Conservation (phyloP, 371 early-diverging fungal species). For the Sporodiniella umbellata region DNA sequence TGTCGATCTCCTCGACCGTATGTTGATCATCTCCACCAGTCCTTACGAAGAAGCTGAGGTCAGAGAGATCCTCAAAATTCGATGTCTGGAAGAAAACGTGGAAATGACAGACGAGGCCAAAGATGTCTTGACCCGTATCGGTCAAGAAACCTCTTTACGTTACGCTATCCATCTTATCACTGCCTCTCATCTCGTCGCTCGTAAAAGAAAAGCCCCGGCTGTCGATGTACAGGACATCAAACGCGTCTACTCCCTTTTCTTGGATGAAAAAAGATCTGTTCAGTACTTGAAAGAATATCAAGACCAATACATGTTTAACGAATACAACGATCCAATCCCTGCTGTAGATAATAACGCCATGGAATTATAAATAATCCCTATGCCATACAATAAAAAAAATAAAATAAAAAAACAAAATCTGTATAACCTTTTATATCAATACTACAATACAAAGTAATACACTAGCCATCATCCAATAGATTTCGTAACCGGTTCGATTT, state of each 20-base stretch:
- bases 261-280: conserved; percentile 96
- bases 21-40: conserved; percentile 88
- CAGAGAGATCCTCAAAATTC: conserved; percentile 84
- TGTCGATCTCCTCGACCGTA: conserved; percentile 94
- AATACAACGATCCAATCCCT: conserved; percentile 28
- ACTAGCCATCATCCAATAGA: not conserved
- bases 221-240: conserved; percentile 93
- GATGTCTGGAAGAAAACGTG: conserved; percentile 97
- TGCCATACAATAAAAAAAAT: too few species aligned
- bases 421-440: not conserved
- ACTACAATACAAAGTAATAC: not conserved
- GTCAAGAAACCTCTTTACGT: conserved; percentile 89
- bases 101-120: conserved; percentile 93
- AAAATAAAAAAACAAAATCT: too few species aligned
- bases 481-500: not conserved
- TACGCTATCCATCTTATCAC: conserved; percentile 98
- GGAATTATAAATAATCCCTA: conserved; percentile 40
- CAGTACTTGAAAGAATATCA: conserved; percentile 89
- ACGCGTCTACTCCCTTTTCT: conserved; percentile 89
- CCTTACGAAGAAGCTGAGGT: conserved; percentile 89
- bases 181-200: conserved; percentile 84
- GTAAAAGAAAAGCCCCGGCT: conserved; percentile 84
- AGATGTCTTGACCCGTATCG: conserved; percentile 88
- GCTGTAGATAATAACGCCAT: conserved; percentile 44
- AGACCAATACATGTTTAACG: conserved; percentile 92